These are phyloP conservation scores for Oryza australiensis DNA, from an alignment of 176 grass and related monocot species.

Conservation along the genomic window DNA sequence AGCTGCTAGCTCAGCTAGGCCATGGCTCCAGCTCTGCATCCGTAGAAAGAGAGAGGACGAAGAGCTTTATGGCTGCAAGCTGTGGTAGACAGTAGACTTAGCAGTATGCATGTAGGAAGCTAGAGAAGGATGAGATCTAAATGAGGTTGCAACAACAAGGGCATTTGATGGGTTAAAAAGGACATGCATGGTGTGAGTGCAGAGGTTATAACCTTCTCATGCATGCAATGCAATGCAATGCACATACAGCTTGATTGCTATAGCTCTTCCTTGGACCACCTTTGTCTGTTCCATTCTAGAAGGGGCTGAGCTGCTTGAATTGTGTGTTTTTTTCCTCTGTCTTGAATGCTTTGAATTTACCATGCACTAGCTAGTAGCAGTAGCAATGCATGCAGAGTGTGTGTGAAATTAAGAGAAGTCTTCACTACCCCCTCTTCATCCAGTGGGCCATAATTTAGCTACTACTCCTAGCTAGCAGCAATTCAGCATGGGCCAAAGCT, in stretches of 20 bases:
- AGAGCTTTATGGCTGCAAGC: not conserved
- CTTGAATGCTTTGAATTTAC: not conserved
- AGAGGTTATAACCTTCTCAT: slow-evolving; percentile 39
- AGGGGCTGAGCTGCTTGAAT: slow-evolving; percentile 6
- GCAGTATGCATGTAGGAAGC: not conserved
- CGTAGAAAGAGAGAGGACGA: slow-evolving; percentile 1
- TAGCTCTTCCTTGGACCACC: slow-evolving; percentile 42
- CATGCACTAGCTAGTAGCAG: not conserved
- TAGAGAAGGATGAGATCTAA: not conserved
- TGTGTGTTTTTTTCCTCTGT: not conserved
- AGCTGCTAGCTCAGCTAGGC: not conserved
- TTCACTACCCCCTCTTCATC: not conserved
- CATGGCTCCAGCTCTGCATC: slow-evolving; percentile 7
- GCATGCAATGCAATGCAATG: not conserved
- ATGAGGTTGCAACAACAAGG: not conserved
- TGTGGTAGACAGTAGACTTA: not conserved
- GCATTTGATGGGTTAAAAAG: slow-evolving; percentile 32
- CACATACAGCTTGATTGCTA: slow-evolving; percentile 25
- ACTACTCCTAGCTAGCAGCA: not conserved
- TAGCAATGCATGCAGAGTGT: not conserved
- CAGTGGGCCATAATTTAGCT: slow-evolving; percentile 9
- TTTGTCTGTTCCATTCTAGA: slow-evolving; percentile 52
- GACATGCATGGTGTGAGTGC: slow-evolving; percentile 11
- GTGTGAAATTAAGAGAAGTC: not conserved
- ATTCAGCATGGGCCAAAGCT: not conserved